phyloP scores from a whole-genome alignment of 768 basidiomycete genomes.

The Lactarius sp. region DNA sequence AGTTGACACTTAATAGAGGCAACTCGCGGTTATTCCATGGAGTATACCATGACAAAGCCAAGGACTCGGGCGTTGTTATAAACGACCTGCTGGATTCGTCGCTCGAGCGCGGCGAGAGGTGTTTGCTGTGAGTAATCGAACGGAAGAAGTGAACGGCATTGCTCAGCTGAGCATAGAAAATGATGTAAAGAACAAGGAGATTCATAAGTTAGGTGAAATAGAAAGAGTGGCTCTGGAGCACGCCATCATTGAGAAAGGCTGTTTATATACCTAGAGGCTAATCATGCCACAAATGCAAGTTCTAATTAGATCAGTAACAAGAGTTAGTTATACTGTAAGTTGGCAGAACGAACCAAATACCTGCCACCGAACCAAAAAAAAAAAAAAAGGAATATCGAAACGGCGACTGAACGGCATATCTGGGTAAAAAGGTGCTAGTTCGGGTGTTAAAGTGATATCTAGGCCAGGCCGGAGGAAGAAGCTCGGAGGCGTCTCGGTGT shows the following conservation, averaged over 20 bases:
- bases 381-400: neutral
- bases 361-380: neutral
- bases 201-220: neutral
- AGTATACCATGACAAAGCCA: conserved; percentile 61
- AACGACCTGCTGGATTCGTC: neutral
- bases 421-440: neutral
- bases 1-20: conserved; percentile 50
- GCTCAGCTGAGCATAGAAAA: conserved; percentile 6
- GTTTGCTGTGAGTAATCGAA: neutral
- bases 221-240: neutral
- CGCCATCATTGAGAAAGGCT: neutral
- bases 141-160: neutral
- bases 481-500: neutral
- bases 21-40: conserved; percentile 55
- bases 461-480: neutral
- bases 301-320: neutral
- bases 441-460: neutral
- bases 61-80: neutral
- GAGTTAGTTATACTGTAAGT: neutral
- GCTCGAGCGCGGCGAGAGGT: neutral
- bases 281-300: neutral
- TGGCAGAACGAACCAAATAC: neutral
- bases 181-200: neutral
- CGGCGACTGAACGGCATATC: neutral
- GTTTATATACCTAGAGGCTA: neutral